Conservation (phyloP, 208 protist genomes). For the Naegleria fowleri region DNA sequence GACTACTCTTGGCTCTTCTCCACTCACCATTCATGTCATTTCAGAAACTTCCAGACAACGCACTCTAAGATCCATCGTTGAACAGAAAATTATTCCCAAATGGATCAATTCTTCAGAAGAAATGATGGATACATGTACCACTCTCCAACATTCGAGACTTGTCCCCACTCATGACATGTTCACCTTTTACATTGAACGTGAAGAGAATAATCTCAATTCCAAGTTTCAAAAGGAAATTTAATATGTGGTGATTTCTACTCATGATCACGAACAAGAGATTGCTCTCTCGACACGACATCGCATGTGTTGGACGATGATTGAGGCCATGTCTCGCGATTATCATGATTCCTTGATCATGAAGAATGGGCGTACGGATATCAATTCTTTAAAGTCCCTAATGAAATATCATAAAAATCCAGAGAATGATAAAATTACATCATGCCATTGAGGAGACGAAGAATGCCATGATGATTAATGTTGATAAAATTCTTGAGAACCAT, state of each 20-base stretch:
- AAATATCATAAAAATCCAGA: not conserved
- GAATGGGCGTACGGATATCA: no score
- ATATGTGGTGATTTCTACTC: not conserved
- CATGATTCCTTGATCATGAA: not conserved
- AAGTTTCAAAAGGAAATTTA: not conserved
- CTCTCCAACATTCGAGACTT: not conserved
- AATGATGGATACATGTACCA: no score
- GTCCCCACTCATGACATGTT: not conserved
- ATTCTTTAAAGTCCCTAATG: not conserved
- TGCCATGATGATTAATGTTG: not conserved
- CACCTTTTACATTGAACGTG: not conserved
- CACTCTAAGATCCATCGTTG: not conserved
- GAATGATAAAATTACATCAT: not conserved
- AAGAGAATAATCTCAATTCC: no score
- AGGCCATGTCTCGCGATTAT: not conserved
- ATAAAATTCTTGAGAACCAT: not conserved
- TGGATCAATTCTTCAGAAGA: no score
- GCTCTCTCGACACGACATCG: no score
- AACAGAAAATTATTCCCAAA: not conserved
- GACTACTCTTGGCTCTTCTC: no score
- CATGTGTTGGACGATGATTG: not conserved
- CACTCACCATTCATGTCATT: not conserved
- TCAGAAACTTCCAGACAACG: not conserved
- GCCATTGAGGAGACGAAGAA: not conserved
- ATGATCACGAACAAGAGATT: not conserved